phyloP scores from a whole-genome alignment of 352 stramenopile genomes.

The Elongisporangium anandrum region DNA sequence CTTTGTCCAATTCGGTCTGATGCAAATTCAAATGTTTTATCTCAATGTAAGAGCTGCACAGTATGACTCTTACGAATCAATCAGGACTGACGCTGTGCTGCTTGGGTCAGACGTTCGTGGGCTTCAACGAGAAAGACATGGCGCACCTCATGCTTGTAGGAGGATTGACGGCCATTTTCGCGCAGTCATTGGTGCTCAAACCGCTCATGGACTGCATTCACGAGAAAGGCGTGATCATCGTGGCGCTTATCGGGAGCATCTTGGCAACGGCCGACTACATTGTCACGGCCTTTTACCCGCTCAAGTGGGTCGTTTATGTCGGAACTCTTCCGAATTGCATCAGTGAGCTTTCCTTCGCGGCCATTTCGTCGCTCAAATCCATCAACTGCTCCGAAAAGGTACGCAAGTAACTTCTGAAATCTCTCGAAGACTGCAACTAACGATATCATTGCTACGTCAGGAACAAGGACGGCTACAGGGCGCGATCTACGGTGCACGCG shows the following conservation, averaged over 20 bases:
- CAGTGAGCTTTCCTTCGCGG: slow-evolving; percentile 63
- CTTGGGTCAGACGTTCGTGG: slow-evolving; percentile 42
- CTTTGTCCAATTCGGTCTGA: slow-evolving; percentile 56
- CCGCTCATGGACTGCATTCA: slow-evolving; percentile 46
- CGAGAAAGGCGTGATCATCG: slow-evolving; percentile 66
- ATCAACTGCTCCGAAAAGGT: slow-evolving; percentile 58
- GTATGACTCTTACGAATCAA: neutral
- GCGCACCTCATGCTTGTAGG: slow-evolving; percentile 54
- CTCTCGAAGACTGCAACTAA: neutral
- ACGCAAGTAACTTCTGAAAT: neutral
- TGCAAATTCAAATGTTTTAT: slow-evolving; percentile 67
- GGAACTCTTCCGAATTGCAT: slow-evolving; percentile 37
- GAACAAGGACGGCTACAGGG: slow-evolving; percentile 76
- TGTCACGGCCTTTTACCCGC: slow-evolving; percentile 40
- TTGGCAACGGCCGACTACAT: slow-evolving; percentile 34
- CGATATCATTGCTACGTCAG: slow-evolving; percentile 4
- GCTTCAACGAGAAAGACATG: slow-evolving; percentile 65
- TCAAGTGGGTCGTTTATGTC: slow-evolving; percentile 58
- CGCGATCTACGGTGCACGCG: slow-evolving; percentile 61
- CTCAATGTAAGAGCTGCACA: slow-evolving; percentile 40
- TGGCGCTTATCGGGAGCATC: slow-evolving; percentile 39
- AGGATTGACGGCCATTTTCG: slow-evolving; percentile 48
- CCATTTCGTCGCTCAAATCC: slow-evolving; percentile 61
- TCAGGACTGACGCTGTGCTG: slow-evolving; percentile 3
- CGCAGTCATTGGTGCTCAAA: slow-evolving; percentile 58